Percentiles rank a stretch among this genome's conserved stretches.
Conservation (phyloP, 169 alveolate species). For the Plasmodium billcollinsi region DNA sequence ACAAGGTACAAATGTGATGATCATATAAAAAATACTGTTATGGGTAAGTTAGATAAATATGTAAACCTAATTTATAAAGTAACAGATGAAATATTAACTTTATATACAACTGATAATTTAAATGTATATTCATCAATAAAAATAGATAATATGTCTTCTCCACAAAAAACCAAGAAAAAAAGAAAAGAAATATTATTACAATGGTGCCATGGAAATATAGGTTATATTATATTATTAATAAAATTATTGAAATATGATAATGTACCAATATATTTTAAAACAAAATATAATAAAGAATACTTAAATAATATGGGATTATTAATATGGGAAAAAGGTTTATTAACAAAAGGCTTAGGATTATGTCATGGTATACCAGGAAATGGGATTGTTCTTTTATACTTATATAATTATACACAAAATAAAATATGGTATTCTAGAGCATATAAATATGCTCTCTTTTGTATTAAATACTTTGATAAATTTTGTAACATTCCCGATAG, state of each 20-base stretch:
- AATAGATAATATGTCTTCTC: neutral
- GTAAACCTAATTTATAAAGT: constrained; percentile 40
- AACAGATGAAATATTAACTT: constrained; percentile 38
- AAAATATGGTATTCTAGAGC: constrained; percentile 59
- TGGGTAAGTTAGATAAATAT: constrained; percentile 26
- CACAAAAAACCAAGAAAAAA: constrained; percentile 5
- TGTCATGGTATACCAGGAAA: constrained; percentile 73
- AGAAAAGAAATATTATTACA: constrained; percentile 48
- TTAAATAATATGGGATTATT: constrained; percentile 51
- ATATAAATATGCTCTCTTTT: constrained; percentile 58
- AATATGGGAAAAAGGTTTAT: constrained; percentile 51
- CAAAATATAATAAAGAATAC: constrained; percentile 24
- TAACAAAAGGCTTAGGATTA: constrained; percentile 58
- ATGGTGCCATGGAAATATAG: constrained; percentile 72
- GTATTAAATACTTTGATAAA: constrained; percentile 37
- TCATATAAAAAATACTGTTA: neutral
- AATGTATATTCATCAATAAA: constrained; percentile 41
- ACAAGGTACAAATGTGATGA: too few relatives aligned
- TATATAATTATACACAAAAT: constrained; percentile 37
- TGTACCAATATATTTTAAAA: constrained; percentile 29
- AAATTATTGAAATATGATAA: constrained; percentile 34
- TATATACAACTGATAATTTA: constrained; percentile 28
- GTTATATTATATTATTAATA: constrained; percentile 41
- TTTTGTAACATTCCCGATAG: constrained; percentile 59
- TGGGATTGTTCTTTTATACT: constrained; percentile 34